These are phyloP conservation scores for Paecilomyces niveus DNA, from an alignment of 2,329 filamentous ascomycete genomes.

Conservation along the genomic window DNA sequence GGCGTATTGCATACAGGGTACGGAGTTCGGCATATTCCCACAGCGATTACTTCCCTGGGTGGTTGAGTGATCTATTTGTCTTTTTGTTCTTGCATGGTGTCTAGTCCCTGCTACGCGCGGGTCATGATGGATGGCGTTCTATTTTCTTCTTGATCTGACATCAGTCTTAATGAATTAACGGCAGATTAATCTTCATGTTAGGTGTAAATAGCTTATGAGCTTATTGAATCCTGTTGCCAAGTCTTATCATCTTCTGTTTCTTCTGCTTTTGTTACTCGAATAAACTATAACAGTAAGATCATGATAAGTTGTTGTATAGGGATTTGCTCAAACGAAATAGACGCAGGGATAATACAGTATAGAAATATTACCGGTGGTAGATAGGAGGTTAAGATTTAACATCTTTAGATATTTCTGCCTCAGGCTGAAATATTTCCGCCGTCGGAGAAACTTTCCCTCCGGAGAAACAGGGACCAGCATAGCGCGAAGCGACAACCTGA, in stretches of 20 bases:
- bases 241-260: not conserved
- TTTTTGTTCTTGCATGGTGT: not conserved
- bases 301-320: too few species aligned
- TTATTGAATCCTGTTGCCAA: not conserved
- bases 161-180: not conserved
- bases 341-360: too few species aligned
- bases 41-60: not conserved
- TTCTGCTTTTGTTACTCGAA: not conserved
- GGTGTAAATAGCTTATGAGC: not conserved
- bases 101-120: not conserved
- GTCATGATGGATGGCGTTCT: not conserved
- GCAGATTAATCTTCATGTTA: not conserved
- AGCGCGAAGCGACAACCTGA: constrained; percentile 1
- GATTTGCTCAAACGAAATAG: too few species aligned
- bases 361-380: too few species aligned
- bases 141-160: not conserved
- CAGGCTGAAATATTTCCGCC: not conserved
- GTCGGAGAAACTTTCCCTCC: constrained; percentile 4
- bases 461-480: not conserved
- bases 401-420: too few species aligned
- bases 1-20: not conserved
- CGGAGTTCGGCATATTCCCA: not conserved
- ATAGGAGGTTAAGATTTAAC: too few species aligned
- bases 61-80: not conserved
- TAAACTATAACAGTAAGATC: too few species aligned